A percentile compares a stretch with the other conserved stretches of the same genome.
phyloP scores from a whole-genome alignment of 148 eudicot genomes.

The Rhododendron vialii region DNA sequence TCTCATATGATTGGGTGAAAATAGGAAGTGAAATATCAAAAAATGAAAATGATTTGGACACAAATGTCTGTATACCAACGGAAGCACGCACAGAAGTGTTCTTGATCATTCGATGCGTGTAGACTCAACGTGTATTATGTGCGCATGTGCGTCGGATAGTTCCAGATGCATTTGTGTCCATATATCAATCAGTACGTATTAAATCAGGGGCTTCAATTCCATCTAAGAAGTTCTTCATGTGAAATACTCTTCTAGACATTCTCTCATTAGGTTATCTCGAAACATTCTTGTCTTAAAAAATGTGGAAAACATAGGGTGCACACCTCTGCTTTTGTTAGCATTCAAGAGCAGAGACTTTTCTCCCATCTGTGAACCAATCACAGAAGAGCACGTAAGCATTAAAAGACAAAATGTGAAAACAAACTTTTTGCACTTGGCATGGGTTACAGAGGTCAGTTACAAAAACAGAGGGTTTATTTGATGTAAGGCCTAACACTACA shows the following conservation, averaged over 20 bases:
- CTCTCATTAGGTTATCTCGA: constrained; percentile 8
- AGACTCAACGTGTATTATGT: not conserved
- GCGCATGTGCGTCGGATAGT: too few species aligned
- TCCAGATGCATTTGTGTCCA: not conserved
- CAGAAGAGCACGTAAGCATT: not conserved
- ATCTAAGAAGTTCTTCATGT: not conserved
- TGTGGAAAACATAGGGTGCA: not conserved
- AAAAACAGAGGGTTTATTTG: not conserved
- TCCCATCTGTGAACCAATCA: not conserved
- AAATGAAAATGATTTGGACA: not conserved
- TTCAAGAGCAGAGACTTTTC: not conserved
- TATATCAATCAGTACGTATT: not conserved
- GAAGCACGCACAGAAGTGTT: too few species aligned
- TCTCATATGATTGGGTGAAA: constrained; percentile 23
- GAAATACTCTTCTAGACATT: constrained; percentile 19
- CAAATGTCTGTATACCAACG: too few species aligned
- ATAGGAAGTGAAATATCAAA: not conserved
- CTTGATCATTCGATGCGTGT: not conserved
- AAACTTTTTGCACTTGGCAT: constrained; percentile 20
- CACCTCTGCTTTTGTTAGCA: not conserved
- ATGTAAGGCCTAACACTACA: not conserved
- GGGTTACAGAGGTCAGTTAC: constrained; percentile 21
- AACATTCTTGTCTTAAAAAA: constrained; percentile 17
- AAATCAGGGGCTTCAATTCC: not conserved
- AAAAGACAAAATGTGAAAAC: constrained; percentile 6